Conservation (phyloP, 257 asterid species). For the Salvia miltiorrhiza region DNA sequence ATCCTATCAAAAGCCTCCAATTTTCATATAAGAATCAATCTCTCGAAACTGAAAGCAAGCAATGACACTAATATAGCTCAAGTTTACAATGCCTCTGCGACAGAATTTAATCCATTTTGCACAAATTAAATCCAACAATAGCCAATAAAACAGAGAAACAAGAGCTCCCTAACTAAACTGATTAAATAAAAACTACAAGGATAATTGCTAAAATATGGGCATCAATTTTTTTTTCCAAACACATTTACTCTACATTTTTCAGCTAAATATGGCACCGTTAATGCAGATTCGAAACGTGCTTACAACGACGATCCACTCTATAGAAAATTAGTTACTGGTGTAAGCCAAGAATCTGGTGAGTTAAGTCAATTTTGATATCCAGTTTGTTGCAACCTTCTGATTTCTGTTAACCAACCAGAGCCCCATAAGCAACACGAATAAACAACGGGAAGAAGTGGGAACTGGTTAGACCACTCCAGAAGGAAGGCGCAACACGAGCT, state of each 20-base stretch:
- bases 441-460: background rate
- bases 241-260: conserved; percentile 8
- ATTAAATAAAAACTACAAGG: conserved; percentile 7
- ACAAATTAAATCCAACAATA: background rate
- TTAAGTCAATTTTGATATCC: conserved; percentile 14
- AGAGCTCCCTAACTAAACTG: conserved; percentile 2
- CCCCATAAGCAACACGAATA: background rate
- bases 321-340: conserved; percentile 21
- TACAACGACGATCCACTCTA: conserved; percentile 21
- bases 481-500: conserved; percentile 75
- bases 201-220: background rate
- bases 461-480: conserved; percentile 61
- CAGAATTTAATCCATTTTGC: conserved; percentile 2
- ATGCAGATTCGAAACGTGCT: conserved; percentile 17
- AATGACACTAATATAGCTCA: background rate
- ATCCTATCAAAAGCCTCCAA: background rate
- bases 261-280: conserved; percentile 19
- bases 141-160: conserved; percentile 1
- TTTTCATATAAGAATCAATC: background rate
- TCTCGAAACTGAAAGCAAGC: background rate
- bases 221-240: background rate
- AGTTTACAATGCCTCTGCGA: background rate
- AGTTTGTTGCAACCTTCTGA: conserved; percentile 17
- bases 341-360: conserved; percentile 14
- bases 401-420: conserved; percentile 10